These are phyloP conservation scores for Funneliformis geosporum DNA, from an alignment of 192 early-diverging fungal species.

Conservation along the genomic window DNA sequence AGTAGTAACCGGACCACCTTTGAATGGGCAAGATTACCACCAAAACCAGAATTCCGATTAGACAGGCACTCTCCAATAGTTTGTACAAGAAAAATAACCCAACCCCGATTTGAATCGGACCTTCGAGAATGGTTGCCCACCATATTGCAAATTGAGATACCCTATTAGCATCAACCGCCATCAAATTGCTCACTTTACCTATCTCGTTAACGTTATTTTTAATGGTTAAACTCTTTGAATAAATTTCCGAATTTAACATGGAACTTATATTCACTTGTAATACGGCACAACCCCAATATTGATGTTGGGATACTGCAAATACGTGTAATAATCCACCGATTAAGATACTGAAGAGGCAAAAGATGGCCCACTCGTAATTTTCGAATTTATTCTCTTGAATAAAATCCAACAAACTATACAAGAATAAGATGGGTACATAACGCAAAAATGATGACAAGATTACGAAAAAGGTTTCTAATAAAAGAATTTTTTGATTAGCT, in stretches of 20 bases:
- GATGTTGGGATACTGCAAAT: background rate
- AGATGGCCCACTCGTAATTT: background rate
- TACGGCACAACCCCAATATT: background rate
- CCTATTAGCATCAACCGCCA: constrained; percentile 70
- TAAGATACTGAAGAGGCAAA: constrained; percentile 6
- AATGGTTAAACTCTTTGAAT: constrained; percentile 59
- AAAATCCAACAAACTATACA: constrained; percentile 38
- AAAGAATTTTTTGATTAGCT: constrained; percentile 35
- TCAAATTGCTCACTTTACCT: constrained; percentile 71
- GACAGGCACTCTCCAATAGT: constrained; percentile 63
- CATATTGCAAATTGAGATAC: constrained; percentile 58
- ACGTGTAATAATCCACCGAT: background rate
- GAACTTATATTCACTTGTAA: constrained; percentile 42
- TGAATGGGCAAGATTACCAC: constrained; percentile 43
- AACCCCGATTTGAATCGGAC: constrained; percentile 62
- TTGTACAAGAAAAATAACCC: constrained; percentile 71
- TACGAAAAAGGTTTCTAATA: constrained; percentile 26
- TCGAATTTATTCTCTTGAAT: constrained; percentile 26
- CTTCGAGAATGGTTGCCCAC: constrained; percentile 52
- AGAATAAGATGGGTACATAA: constrained; percentile 41
- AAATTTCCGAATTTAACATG: constrained; percentile 61
- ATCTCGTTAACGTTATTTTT: constrained; percentile 44
- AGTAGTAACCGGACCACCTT: constrained; percentile 21
- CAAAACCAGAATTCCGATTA: constrained; percentile 44
- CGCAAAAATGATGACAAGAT: constrained; percentile 30